A percentile compares a stretch with the other conserved stretches of the same genome.
These are phyloP conservation scores for Lachnellula arida DNA, from an alignment of 2,329 filamentous ascomycete species.

Conservation along the genomic window DNA sequence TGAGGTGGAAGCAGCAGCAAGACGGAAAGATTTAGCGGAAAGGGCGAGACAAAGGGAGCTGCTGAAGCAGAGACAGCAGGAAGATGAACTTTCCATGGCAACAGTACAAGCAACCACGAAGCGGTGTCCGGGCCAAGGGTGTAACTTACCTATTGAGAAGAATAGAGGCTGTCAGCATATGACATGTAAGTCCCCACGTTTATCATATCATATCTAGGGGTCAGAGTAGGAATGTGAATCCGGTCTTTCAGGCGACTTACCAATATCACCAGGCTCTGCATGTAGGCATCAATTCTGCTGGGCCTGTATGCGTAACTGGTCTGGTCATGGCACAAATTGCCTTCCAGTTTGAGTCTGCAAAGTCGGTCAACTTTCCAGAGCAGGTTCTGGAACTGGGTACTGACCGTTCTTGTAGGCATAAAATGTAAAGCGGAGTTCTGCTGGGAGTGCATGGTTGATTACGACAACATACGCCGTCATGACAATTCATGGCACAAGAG, in stretches of 20 bases:
- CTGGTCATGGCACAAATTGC: not conserved
- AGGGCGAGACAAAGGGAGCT: constrained; percentile 5
- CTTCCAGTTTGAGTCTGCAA: not conserved
- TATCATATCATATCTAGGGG: not conserved
- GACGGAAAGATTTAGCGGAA: not conserved
- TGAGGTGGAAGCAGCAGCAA: not conserved
- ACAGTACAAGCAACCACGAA: not conserved
- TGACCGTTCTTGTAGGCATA: constrained; percentile 6
- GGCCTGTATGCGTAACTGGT: constrained; percentile 8
- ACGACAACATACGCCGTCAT: constrained; percentile 6
- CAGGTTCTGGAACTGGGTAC: not conserved
- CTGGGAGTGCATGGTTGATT: constrained; percentile 15
- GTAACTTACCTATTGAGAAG: constrained; percentile 13
- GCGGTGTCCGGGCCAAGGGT: constrained; percentile 6
- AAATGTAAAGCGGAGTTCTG: constrained; percentile 14
- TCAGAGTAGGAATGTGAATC: not conserved
- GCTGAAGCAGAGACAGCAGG: not conserved
- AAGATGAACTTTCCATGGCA: not conserved
- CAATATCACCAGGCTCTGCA: constrained; percentile 6
- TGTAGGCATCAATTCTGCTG: constrained; percentile 15
- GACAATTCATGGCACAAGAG: constrained; percentile 11
- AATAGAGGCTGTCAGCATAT: constrained; percentile 15
- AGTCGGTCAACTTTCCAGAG: not conserved
- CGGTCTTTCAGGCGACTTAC: constrained; percentile 15
- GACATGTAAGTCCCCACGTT: constrained; percentile 13